Conservation (phyloP, 495 filamentous ascomycete genomes). For the Barbatosphaeria neglecta region DNA sequence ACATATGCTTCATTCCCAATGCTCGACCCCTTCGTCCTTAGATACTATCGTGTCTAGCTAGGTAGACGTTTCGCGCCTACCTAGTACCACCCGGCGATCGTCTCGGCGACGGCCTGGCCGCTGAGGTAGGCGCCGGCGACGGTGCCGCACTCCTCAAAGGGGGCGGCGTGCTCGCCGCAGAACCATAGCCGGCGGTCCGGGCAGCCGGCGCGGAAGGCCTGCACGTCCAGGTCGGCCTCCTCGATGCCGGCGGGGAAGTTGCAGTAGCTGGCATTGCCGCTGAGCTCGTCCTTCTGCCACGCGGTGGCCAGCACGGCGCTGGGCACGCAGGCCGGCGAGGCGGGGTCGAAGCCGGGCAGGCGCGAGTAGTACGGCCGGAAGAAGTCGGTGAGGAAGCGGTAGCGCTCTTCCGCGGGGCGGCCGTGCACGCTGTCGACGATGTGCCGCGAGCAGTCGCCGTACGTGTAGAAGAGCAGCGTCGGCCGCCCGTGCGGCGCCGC, state of each 20-base stretch:
- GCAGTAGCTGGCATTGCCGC: slow-evolving; percentile 56
- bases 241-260: slow-evolving; percentile 60
- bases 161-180: slow-evolving; percentile 68
- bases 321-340: slow-evolving; percentile 38
- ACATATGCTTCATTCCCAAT: no score
- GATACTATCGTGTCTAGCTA: no score
- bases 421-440: slow-evolving; percentile 6
- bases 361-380: slow-evolving; percentile 52
- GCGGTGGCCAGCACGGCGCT: slow-evolving; percentile 44
- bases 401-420: slow-evolving; percentile 2
- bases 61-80: no score
- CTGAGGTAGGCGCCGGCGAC: slow-evolving; percentile 65
- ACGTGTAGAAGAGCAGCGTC: slow-evolving; percentile 67
- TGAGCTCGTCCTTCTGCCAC: slow-evolving; percentile 57
- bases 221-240: slow-evolving; percentile 43
- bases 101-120: slow-evolving; percentile 50
- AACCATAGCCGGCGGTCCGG: slow-evolving; percentile 72
- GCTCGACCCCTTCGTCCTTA: no score
- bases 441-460: slow-evolving; percentile 32
- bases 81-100: slow-evolving; percentile 18
- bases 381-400: slow-evolving; percentile 22
- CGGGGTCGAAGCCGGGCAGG: slow-evolving; percentile 41
- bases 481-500: slow-evolving; percentile 44
- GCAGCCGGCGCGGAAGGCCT: slow-evolving; percentile 69
- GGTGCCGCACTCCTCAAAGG: slow-evolving; percentile 60